Base-by-base conservation (phyloP, 768 basidiomycete species). In the Pleurotus citrinopileatus region DNA sequence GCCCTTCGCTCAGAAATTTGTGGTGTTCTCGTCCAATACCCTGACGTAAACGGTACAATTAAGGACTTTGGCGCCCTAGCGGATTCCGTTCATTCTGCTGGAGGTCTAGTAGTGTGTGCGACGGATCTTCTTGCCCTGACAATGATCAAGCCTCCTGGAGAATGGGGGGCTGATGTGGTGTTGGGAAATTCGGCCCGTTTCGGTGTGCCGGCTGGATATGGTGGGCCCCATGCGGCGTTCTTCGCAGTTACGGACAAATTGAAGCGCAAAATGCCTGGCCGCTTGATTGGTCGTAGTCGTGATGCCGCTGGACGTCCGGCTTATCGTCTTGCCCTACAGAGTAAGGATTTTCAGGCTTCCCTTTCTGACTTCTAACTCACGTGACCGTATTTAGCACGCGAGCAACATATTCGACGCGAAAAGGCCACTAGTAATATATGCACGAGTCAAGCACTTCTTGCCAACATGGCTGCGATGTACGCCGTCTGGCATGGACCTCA, bases 401-500 rank as follows among this genome's bases (percentile, higher is more conserved):
- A 97, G 67, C 95, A 96, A 70, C 94, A 97, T 64, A 97, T 98
- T 59, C 89, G 96, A 55, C 89, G 96, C 19, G 96, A 99, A 68
- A 98, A 94, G 73, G 96, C 97, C 0, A 99, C 97, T 3, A 94
- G 91, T 65, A 98, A 98, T 65, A 97, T 99, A 55, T 99, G 97
- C 67, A 99, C 97, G 4, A 92, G 91, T 60, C 95, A 99, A 71
- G 97, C 94, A 0, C 83, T 99, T 15, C 88, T 99, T 23, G 97
- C 97, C 17, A 99, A 99, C 72, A 98, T 98, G 93, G 93, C 97
- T 17, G 94, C 95, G 29, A 98, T 99, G 96, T 94, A 94, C 65
- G 94, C 94, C 4, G 84, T 98, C 19, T 98, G 97, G 68, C 97
- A 99, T 64, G 97, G 97, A 9, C 90, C 97, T 0, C 78, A 75